Percentiles rank a stretch among this genome's conserved stretches.
Evolutionary conservation across 257 asterid genomes (phyloP).

Genomic region (Salvia rosmarinus): DNA sequence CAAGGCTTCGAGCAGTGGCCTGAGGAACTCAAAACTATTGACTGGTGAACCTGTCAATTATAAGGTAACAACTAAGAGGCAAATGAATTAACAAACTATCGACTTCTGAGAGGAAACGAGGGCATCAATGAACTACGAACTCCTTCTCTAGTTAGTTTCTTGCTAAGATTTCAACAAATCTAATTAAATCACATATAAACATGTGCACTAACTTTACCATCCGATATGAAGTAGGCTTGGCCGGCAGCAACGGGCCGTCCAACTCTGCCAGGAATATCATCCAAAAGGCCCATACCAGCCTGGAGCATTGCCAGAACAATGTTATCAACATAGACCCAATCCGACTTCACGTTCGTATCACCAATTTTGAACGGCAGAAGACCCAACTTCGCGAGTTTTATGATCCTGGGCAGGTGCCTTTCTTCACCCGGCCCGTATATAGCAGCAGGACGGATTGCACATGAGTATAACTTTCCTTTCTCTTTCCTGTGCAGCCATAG

Average conservation of each 20-base stretch:
- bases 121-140: slow-evolving; percentile 2
- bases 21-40: slow-evolving; percentile 82
- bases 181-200: not conserved
- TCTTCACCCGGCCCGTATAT: slow-evolving; percentile 99
- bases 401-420: slow-evolving; percentile 88
- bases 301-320: slow-evolving; percentile 76
- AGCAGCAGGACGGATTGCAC: slow-evolving; percentile 97
- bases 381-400: slow-evolving; percentile 75
- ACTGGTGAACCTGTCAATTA: slow-evolving; percentile 75
- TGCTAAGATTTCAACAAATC: not conserved
- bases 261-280: slow-evolving; percentile 80
- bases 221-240: slow-evolving; percentile 92
- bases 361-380: slow-evolving; percentile 84
- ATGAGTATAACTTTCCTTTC: slow-evolving; percentile 68
- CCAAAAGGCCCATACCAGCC: slow-evolving; percentile 98
- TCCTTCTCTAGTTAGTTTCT: slow-evolving; percentile 18
- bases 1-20: slow-evolving; percentile 69
- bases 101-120: not conserved
- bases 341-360: slow-evolving; percentile 62
- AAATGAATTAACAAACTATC: not conserved
- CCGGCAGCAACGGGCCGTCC: slow-evolving; percentile 91
- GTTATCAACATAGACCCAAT: slow-evolving; percentile 91
- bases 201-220: slow-evolving; percentile 54
- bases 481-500: slow-evolving; percentile 49
- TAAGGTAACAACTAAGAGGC: slow-evolving; percentile 20